Percentiles rank a stretch among this genome's conserved stretches.
Evolutionary conservation across 495 filamentous ascomycete species (phyloP).

Genomic region (Podospora fimiseda): DNA sequence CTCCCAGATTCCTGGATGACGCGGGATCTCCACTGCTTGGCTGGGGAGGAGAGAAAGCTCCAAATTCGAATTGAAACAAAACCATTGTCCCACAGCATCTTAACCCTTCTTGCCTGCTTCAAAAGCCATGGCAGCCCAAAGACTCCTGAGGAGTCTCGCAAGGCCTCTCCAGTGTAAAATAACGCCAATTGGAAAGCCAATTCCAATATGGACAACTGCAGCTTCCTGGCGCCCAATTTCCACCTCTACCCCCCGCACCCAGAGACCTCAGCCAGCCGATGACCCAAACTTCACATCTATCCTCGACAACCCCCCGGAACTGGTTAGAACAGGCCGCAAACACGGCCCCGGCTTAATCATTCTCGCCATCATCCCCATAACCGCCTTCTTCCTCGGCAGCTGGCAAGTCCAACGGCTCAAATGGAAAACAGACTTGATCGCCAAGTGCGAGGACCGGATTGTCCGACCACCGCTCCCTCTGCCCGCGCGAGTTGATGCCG

Average conservation of each 20-base stretch:
- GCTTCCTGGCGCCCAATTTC: conserved; percentile 27
- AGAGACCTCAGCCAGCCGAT: conserved; percentile 48
- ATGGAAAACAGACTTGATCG: conserved; percentile 90
- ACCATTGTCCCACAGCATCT: no score
- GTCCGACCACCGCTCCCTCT: conserved; percentile 80
- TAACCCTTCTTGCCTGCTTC: neutral
- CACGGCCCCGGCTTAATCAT: conserved; percentile 81
- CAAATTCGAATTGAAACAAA: neutral
- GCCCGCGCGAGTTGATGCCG: conserved; percentile 72
- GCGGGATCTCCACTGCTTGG: neutral
- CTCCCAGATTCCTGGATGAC: neutral
- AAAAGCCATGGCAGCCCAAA: conserved; percentile 7
- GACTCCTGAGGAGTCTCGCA: conserved; percentile 1
- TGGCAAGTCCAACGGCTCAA: conserved; percentile 94
- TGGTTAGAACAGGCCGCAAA: conserved; percentile 62
- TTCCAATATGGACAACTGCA: conserved; percentile 3
- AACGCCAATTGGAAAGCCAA: conserved; percentile 8
- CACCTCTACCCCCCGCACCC: conserved; percentile 14
- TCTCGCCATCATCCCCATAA: conserved; percentile 81
- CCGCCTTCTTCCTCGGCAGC: conserved; percentile 80
- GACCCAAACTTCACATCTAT: conserved; percentile 70
- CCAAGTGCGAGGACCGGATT: conserved; percentile 83
- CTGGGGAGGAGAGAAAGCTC: no score
- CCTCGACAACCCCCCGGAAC: conserved; percentile 73
- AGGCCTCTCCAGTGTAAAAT: conserved; percentile 2